These are phyloP conservation scores for Skeletonema grethae DNA, from an alignment of 108 stramenopile species.

Conservation along the genomic window DNA sequence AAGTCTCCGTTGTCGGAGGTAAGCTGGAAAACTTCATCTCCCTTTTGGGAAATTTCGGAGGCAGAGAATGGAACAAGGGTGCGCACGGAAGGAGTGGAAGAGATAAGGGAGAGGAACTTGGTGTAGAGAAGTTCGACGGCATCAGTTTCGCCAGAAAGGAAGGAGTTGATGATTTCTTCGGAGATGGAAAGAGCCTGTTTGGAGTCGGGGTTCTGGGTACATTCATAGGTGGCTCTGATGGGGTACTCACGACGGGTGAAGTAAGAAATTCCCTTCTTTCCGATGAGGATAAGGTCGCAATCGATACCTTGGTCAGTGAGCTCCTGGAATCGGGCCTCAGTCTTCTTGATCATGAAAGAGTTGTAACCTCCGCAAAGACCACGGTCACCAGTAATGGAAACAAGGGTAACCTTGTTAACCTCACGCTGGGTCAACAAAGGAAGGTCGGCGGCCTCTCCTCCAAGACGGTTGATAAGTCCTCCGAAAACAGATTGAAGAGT, in stretches of 20 bases:
- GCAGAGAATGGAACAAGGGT: conserved; percentile 96
- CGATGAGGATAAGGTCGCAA: conserved; percentile 86
- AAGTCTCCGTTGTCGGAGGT: conserved; percentile 86
- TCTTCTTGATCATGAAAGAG: conserved; percentile 96
- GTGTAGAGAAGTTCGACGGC: conserved; percentile 96
- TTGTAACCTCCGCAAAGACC: conserved; percentile 98
- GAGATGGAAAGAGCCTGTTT: conserved; percentile 91
- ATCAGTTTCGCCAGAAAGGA: conserved; percentile 93
- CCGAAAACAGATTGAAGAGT: conserved; percentile 95
- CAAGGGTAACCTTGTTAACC: conserved; percentile 94
- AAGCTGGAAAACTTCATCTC: conserved; percentile 96
- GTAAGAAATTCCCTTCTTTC: conserved; percentile 92
- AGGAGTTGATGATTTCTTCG: conserved; percentile 88
- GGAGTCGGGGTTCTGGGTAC: conserved; percentile 90
- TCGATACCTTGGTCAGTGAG: conserved; percentile 84
- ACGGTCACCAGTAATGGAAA: conserved; percentile 91
- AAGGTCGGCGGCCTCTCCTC: conserved; percentile 86
- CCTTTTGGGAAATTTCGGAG: conserved; percentile 87
- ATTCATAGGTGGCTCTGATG: conserved; percentile 80
- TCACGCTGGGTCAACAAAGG: conserved; percentile 94
- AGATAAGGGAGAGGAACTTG: conserved; percentile 93
- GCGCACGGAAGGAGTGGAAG: conserved; percentile 86
- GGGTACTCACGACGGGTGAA: conserved; percentile 82
- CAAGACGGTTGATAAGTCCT: conserved; percentile 85
- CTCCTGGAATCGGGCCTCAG: conserved; percentile 86